Base-by-base conservation (phyloP, 2,329 filamentous ascomycete genomes). In the Curvularia spicifera region DNA sequence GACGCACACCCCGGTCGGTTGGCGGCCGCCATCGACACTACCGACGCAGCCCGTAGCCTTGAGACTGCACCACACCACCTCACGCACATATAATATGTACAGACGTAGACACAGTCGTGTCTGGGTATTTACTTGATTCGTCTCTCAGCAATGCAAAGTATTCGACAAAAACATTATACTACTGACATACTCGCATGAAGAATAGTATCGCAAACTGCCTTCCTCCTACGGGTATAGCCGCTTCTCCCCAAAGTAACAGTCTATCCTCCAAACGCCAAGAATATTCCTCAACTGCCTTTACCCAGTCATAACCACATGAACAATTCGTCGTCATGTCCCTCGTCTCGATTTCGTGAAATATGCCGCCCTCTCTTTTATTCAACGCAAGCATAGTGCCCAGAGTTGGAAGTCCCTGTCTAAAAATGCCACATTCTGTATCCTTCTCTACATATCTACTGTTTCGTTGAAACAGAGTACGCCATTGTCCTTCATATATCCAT, bases 381-480 rank as follows among this genome's bases (percentile, higher is more conserved):
- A n/a, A 15, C 12, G 5, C 47, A 40, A 28, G 1, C 24, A 6
- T 18, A 40, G 22, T 26, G 24, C n/a, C 9, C 22, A 20, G 10
- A 48, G 2, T 10, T 35, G 24, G 4, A 13, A 50, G 5, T 20
- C 35, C 2, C n/a, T 13, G 8, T 24, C 35, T 28, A 20, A 13
- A n/a, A 50, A 28, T 2, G 26, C 10, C 9, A 12, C 10, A n/a
- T 22, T 12, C 31, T n/a, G 20, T 18, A 29, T 24, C 53, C 18
- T 18, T 18, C 18, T 43, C 60, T 67, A 80, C 70, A 80, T 77
- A 45, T 83, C 81, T 20, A 98, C 92, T 62, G 89, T 92, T 78
- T 97, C 93, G 75, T 94, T 96, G 78, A 99, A 99, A 67, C 91
- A 85, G 76, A 99, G 79, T 64, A 98, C 90, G 10, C 94, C 95